These are phyloP conservation scores for Epichloe festucae DNA, from an alignment of 2,329 filamentous ascomycete genomes.

Conservation along the genomic window DNA sequence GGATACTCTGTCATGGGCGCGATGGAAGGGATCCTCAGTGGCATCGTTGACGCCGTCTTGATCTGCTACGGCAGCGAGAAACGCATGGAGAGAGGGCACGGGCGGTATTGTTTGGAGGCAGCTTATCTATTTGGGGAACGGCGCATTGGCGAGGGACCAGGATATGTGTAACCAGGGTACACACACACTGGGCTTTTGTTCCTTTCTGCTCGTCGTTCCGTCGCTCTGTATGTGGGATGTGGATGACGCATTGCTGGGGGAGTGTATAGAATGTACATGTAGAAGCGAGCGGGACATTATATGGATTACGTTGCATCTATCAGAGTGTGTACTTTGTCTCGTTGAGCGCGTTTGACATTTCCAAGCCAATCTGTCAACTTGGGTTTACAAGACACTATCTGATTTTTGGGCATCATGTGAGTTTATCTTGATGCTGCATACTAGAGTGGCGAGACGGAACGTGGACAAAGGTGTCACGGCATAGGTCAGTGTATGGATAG, in stretches of 20 bases:
- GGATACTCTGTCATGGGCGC: slow-evolving; percentile 87
- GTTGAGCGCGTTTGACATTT: no score
- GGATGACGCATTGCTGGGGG: no score
- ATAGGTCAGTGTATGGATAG: slow-evolving; percentile 27
- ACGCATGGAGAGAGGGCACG: slow-evolving; percentile 50
- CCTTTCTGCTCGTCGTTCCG: not conserved
- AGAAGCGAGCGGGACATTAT: no score
- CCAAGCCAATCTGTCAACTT: no score
- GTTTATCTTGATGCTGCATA: not conserved
- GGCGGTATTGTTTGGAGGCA: slow-evolving; percentile 83
- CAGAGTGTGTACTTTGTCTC: no score
- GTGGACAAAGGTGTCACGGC: not conserved
- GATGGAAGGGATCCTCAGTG: slow-evolving; percentile 78
- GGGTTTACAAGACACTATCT: no score
- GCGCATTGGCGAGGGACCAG: slow-evolving; percentile 12
- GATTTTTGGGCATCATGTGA: not conserved
- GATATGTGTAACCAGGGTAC: slow-evolving; percentile 5
- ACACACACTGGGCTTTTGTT: not conserved
- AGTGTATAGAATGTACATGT: no score
- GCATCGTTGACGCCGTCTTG: slow-evolving; percentile 76
- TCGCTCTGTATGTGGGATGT: not conserved
- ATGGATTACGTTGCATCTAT: no score
- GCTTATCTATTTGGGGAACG: slow-evolving; percentile 71
- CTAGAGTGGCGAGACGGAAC: not conserved
- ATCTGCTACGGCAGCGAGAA: slow-evolving; percentile 92